A percentile compares a stretch with the other conserved stretches of the same genome.
phyloP scores from a whole-genome alignment of 2,329 filamentous ascomycete species.

The Periconia sp. region DNA sequence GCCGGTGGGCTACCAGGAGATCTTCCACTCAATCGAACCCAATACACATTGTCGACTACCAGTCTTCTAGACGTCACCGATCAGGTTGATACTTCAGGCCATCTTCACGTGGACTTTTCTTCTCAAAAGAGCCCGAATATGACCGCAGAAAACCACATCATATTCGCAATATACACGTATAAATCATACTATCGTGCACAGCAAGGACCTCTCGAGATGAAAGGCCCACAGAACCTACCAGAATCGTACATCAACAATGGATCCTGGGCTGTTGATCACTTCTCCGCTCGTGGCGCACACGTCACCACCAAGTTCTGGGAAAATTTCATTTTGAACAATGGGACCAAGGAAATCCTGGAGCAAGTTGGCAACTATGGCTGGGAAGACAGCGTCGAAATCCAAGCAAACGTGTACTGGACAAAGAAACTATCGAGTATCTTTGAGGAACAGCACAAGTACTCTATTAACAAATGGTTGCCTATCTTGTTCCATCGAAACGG shows the following conservation, averaged over 20 bases:
- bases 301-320: constrained; percentile 48
- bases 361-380: constrained; percentile 44
- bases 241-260: constrained; percentile 42
- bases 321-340: constrained; percentile 43
- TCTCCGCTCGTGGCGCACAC: constrained; percentile 44
- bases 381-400: constrained; percentile 41
- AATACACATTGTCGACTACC: constrained; percentile 22
- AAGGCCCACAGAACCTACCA: constrained; percentile 18
- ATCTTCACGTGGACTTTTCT: constrained; percentile 26
- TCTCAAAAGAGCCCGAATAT: background rate
- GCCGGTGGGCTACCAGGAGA: constrained; percentile 19
- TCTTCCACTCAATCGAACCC: constrained; percentile 21
- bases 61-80: constrained; percentile 35
- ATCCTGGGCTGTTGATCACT: constrained; percentile 50
- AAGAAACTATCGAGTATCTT: constrained; percentile 37
- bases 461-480: constrained; percentile 40
- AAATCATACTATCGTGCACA: constrained; percentile 37
- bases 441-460: constrained; percentile 40
- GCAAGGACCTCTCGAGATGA: constrained; percentile 29
- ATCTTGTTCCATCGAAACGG: constrained; percentile 36
- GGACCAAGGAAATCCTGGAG: constrained; percentile 33
- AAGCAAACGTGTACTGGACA: constrained; percentile 47
- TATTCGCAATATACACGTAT: constrained; percentile 41
- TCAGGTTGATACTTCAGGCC: constrained; percentile 27
- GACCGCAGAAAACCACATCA: constrained; percentile 14